phyloP scores from a whole-genome alignment of 2,329 filamentous ascomycete genomes.

The Thelonectria rubi region DNA sequence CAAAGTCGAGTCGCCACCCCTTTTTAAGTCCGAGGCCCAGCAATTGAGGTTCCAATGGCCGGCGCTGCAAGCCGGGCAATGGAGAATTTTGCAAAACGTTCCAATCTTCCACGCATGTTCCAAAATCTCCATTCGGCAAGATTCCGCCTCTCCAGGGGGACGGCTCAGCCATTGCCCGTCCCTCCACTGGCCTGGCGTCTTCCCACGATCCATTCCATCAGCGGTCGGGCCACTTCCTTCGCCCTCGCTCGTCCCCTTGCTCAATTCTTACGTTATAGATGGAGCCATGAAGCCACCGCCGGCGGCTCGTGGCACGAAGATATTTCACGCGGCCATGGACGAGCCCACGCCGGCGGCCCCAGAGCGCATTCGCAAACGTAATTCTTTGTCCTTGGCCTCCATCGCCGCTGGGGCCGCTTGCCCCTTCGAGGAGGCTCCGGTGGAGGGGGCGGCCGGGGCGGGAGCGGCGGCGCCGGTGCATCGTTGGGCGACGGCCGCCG shows the following conservation, averaged over 20 bases:
- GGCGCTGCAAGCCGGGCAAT: background rate
- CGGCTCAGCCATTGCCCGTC: background rate
- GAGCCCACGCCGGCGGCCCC: conserved; percentile 10
- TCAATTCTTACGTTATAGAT: conserved; percentile 18
- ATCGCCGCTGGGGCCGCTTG: background rate
- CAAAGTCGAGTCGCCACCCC: too few species aligned
- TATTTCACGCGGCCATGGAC: background rate
- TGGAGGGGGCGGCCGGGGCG: background rate
- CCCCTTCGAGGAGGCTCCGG: background rate
- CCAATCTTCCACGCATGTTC: background rate
- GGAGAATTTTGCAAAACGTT: background rate
- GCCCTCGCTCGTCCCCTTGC: background rate
- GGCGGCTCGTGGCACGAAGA: background rate
- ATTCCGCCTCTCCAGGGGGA: background rate
- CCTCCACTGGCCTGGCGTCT: background rate
- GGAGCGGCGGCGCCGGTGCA: background rate
- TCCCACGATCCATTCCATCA: background rate
- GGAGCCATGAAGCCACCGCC: background rate
- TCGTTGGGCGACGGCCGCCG: background rate
- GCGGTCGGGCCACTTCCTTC: background rate
- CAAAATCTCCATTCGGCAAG: background rate
- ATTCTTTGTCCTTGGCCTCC: background rate
- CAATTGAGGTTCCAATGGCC: background rate
- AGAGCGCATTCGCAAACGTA: background rate
- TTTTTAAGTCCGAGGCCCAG: background rate